Base-by-base conservation (phyloP, 495 filamentous ascomycete species). In the Glonium stellatum region DNA sequence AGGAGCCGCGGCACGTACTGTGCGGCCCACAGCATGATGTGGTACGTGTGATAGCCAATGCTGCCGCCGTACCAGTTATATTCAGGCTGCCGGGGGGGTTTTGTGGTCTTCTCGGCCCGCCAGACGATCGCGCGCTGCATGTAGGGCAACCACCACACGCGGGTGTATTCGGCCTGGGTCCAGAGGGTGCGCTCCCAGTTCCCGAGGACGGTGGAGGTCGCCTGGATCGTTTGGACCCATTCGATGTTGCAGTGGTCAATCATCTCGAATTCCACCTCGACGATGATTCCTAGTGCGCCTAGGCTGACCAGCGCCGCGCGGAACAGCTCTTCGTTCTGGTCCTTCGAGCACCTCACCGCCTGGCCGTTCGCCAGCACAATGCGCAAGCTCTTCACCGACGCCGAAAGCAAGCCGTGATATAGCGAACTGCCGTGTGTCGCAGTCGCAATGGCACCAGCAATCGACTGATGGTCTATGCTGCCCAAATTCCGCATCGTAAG, bases 61-160 rank as follows among this genome's bases (percentile, higher is more conserved):
- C 73, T 78, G 42, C 84, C 87, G 49, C 87, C 90, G 71, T 92
- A 97, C 76, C 88, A 96, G 50, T 79, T 87, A 51, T 69, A 73
- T 8, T 77, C 74, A 3, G 81, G 78, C 15, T 70, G 58, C 19
- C 72, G 72, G 54, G 72, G 62, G 0, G 82, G 77, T n/a, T 78
- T 77, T 22, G 82, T 77, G 0, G 89, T 89, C 61, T 85, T 86
- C 51, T 84, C 84, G 5, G 91, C 93, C 31, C 81, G 82, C 93
- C 93, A 98, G 18, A 93, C 83, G 60, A 96, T 87, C 18, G 87
- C 88, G 27, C 87, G 79, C 53, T 87, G 81, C 73, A 85, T 87
- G 76, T 98, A 96, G 1, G 93, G 93, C 71, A 95, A 82, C 93
- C 93, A 98, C 93, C 93, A 98, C 44, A 96, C 87, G 23, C 93